phyloP scores from a whole-genome alignment of 257 asterid genomes.

The Ophiorrhiza pumila region DNA sequence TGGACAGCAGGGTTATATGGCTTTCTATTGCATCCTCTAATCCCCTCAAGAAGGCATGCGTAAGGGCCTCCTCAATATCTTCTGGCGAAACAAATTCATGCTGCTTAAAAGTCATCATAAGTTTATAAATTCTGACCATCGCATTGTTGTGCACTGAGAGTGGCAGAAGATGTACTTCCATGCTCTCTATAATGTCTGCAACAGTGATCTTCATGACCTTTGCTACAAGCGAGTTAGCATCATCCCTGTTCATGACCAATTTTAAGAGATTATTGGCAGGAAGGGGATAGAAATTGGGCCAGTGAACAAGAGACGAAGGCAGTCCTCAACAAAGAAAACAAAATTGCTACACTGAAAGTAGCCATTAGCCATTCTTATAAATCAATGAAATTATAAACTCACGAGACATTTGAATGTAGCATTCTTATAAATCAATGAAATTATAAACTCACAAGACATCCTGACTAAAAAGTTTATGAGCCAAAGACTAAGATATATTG shows the following conservation, averaged over 20 bases:
- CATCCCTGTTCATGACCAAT: slow-evolving; percentile 45
- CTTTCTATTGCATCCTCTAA: slow-evolving; percentile 79
- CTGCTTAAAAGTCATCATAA: slow-evolving; percentile 54
- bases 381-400: neutral
- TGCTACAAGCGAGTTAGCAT: slow-evolving; percentile 63
- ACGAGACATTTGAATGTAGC: no score
- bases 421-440: no score
- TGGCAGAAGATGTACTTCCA: slow-evolving; percentile 58
- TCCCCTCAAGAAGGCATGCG: slow-evolving; percentile 41
- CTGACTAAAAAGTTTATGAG: neutral
- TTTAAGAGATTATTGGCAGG: neutral
- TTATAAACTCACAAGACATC: neutral
- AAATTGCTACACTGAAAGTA: neutral
- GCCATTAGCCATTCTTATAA: no score
- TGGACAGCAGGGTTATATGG: slow-evolving; percentile 50
- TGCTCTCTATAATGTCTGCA: slow-evolving; percentile 79
- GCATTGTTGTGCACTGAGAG: slow-evolving; percentile 29
- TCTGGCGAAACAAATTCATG: slow-evolving; percentile 58
- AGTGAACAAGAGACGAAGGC: neutral
- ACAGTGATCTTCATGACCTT: slow-evolving; percentile 64
- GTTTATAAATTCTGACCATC: slow-evolving; percentile 52
- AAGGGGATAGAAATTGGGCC: neutral
- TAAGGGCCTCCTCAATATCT: slow-evolving; percentile 54
- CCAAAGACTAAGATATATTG: neutral
- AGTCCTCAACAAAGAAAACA: neutral